Evolutionary conservation across 139 green algal species (phyloP).

Genomic region (Chlorella sp.): DNA sequence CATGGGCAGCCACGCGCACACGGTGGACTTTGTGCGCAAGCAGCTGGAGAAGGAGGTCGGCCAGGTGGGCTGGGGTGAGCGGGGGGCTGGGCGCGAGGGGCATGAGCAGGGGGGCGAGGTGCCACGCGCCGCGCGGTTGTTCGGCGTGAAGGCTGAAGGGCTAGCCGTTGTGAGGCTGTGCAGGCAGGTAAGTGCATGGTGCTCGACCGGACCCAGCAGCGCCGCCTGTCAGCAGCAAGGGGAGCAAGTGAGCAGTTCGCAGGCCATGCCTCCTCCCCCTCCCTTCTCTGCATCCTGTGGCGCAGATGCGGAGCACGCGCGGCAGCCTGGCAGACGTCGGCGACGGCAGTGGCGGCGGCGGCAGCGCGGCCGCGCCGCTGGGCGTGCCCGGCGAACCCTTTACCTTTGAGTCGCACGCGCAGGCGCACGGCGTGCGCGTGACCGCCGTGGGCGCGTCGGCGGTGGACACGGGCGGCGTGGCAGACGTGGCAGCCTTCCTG

Average conservation of each 20-base stretch:
- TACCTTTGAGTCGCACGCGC: slow-evolving; percentile 27
- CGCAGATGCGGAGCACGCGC: slow-evolving; percentile 70
- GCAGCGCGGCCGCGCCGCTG: not conserved
- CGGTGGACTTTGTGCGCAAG: slow-evolving; percentile 86
- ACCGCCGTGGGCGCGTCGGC: slow-evolving; percentile 13
- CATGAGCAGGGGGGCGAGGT: too few species aligned
- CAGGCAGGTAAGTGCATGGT: not conserved
- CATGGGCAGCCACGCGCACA: slow-evolving; percentile 79
- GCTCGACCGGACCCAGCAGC: too few species aligned
- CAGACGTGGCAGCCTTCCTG: slow-evolving; percentile 32
- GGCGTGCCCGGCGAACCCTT: slow-evolving; percentile 24
- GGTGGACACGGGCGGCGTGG: slow-evolving; percentile 31
- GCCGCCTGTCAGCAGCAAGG: too few species aligned
- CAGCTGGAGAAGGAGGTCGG: slow-evolving; percentile 90
- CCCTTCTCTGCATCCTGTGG: not conserved
- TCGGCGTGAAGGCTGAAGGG: not conserved
- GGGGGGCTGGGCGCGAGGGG: too few species aligned
- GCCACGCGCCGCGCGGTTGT: too few species aligned
- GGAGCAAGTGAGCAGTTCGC: too few species aligned
- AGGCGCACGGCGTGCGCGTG: slow-evolving; percentile 1
- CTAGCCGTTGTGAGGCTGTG: not conserved
- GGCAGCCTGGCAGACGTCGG: slow-evolving; percentile 31
- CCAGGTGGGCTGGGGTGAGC: slow-evolving; percentile 17
- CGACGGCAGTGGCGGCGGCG: slow-evolving; percentile 2
- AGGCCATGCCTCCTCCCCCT: not conserved